Evolutionary conservation across 2,329 filamentous ascomycete species (phyloP), one percentile per base, ranked within the genome.

Genomic region (Knufia petricola): DNA sequence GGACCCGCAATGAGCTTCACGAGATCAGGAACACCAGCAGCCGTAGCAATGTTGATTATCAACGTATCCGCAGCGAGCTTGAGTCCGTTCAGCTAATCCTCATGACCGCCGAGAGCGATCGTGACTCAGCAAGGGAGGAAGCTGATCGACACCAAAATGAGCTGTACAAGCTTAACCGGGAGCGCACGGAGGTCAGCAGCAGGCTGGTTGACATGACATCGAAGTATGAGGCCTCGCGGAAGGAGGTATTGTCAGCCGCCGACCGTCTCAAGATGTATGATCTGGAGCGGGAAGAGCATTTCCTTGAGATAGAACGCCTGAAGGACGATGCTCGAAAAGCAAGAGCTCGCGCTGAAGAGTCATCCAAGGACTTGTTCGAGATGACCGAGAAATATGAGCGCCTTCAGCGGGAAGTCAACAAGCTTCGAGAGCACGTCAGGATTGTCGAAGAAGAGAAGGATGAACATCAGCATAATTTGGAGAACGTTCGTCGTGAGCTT

Each of bases 371-470:
- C 48, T 50, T 61, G 9, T 41, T 52, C 7, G 52, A 55, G 19
- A 31, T 56, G 20, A 59, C 52, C 24, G 60, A 61, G 19, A 58
- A 56, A 34, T 58, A 57, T 43, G 55, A 58, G 40, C 52, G 55
- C 21, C 26, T 58, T 31, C 53, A 55, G 40, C 55, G 59, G 7
- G 61, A 63, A 37, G 45, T 56, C 44, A 56, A 52, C 30, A 53
- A 57, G 44, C 40, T 55, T 37, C 59, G 58, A 37, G 59, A 62
- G 23, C 55, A 45, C 17, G 50, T 62, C 21, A 54, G 54, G 21
- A 51, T 51, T n/a, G 50, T 59, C 31, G 60, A 63, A 48, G 45
- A 48, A 8, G 61, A 63, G 51, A 57, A 60, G 26, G 60, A 62
- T 44, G 61, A 63, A 28, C 60, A 60, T 28, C 40, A 49, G 17